Conservation (phyloP, 352 stramenopile species). For the Pythium guiyangense region DNA sequence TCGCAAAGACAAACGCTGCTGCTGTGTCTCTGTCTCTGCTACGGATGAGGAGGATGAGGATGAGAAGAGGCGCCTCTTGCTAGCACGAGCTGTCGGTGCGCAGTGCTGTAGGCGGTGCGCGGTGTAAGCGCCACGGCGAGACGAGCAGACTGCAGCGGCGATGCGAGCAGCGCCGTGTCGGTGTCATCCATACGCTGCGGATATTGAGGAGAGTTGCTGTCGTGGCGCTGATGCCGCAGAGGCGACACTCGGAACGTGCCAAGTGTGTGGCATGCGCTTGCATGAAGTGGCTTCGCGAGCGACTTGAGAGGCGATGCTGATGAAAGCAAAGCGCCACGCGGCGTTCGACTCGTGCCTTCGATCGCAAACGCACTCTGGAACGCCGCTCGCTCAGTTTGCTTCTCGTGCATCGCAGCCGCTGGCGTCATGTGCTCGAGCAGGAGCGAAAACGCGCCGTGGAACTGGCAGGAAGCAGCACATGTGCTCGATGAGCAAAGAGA, state of each 20-base stretch:
- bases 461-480: conserved; percentile 16
- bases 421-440: conserved; percentile 36
- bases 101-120: conserved; percentile 39
- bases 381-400: conserved; percentile 16
- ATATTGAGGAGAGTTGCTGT: not conserved
- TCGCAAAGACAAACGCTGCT: no score
- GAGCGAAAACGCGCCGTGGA: conserved; percentile 38
- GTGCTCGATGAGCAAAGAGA: not conserved
- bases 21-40: no score
- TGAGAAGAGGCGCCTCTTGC: not conserved
- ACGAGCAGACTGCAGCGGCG: conserved; percentile 18
- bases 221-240: not conserved
- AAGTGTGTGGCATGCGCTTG: not conserved
- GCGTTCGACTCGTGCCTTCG: conserved; percentile 3
- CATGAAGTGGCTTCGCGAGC: conserved; percentile 1
- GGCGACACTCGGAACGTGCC: not conserved
- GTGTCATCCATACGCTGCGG: not conserved
- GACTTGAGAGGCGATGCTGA: not conserved
- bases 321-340: not conserved
- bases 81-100: conserved; percentile 37
- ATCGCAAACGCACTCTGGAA: conserved; percentile 29
- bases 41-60: no score
- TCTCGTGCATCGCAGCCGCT: conserved; percentile 15
- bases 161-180: conserved; percentile 3
- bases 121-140: conserved; percentile 37